Evolutionary conservation across 345 rosid genomes (phyloP).

Genomic region (Arabidopsis suecica): DNA sequence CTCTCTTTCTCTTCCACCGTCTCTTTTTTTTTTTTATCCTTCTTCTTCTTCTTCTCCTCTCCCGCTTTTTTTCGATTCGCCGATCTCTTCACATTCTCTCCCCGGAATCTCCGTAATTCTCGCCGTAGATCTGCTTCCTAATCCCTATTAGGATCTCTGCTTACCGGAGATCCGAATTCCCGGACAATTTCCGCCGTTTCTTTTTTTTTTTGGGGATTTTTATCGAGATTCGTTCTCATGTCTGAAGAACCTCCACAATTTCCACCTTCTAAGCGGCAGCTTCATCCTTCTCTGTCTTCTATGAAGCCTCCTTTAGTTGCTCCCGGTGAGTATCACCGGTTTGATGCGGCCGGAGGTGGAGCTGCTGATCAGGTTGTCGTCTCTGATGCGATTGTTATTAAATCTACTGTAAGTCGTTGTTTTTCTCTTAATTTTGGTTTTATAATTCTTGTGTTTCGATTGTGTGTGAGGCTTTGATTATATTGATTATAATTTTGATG

Average conservation of each 20-base stretch:
- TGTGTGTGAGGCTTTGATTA: neutral
- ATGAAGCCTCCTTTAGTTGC: constrained; percentile 73
- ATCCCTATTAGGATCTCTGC: constrained; percentile 26
- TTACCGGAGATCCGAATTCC: constrained; percentile 31
- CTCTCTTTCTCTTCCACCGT: constrained; percentile 50
- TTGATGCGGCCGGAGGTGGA: constrained; percentile 47
- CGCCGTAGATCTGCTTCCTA: constrained; percentile 32
- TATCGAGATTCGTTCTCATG: constrained; percentile 50
- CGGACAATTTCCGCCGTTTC: constrained; percentile 18
- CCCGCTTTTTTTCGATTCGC: constrained; percentile 54
- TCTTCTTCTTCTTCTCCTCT: constrained; percentile 33
- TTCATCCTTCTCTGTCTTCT: constrained; percentile 58
- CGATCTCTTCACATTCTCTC: constrained; percentile 53
- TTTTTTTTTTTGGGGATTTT: constrained; percentile 34
- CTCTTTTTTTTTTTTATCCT: constrained; percentile 49
- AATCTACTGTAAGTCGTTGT: constrained; percentile 63
- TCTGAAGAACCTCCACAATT: constrained; percentile 50
- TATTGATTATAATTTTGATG: neutral
- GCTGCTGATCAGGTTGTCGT: constrained; percentile 58
- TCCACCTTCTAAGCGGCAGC: constrained; percentile 52
- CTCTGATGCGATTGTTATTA: constrained; percentile 62
- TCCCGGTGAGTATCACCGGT: constrained; percentile 79
- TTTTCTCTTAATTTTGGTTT: neutral
- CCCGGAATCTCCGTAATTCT: constrained; percentile 29
- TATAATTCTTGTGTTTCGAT: constrained; percentile 16